Evolutionary conservation across 1,284 basidiomycete species (phyloP), one percentile per base, ranked within the genome.

Genomic region (Austropuccinia psidii): DNA sequence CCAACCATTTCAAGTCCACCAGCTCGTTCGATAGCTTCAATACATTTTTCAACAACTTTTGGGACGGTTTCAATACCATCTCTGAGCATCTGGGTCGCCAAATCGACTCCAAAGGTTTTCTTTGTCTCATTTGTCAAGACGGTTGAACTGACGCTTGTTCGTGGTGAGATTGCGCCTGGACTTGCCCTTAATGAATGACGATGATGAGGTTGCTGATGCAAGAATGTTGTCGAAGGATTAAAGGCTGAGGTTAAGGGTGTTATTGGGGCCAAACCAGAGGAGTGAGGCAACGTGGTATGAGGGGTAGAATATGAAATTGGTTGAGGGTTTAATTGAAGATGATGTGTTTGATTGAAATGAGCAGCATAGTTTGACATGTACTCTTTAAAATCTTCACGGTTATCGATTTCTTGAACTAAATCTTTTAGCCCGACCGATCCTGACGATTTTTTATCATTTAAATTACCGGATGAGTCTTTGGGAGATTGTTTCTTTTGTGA

Each of bases 291-390:
- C n/a, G 62, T 24, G 6, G 45, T 66, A 69, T 79, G 81, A 76
- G 68, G 43, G 43, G 58, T 50, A 47, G 61, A 33, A 58, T 62
- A 39, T 15, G 31, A 61, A 65, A 35, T 17, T 35, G 24, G 33
- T 55, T 55, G 65, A 57, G 65, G 31, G 21, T 1, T 45, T n/a
- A 68, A 52, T 55, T 68, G 52, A 7, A 33, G 45, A 35, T 61
- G 49, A 54, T 72, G 55, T 35, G 68, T 72, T 72, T 60, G 58
- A 58, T 60, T 72, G 24, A 72, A 72, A 43, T 72, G 58, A 76
- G 87, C 84, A 4, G 90, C 89, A 79, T 96, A 98, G 79, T 96
- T 93, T 80, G 96, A 90, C 93, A 99, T 96, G 81, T 90, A 99
- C 24, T 86, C 86, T 82, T 90, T 95, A 83, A 99, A 98, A 82